Conservation (phyloP, 2,329 filamentous ascomycete genomes). For the Penicillium fuscoglaucum region DNA sequence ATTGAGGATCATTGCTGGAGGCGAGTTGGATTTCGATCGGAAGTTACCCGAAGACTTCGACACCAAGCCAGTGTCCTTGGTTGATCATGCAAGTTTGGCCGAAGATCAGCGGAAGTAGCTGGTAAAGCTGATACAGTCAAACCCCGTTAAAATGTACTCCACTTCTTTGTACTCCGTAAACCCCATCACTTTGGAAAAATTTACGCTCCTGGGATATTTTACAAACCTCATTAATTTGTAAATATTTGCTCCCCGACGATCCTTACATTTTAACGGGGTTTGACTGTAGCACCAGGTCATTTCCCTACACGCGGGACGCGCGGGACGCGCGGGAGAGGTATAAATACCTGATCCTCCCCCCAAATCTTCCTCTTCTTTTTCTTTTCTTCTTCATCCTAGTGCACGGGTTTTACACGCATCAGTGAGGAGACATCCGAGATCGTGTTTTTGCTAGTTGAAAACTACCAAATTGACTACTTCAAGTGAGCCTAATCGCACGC, state of each 20-base stretch:
- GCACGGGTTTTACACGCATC: constrained; percentile 75
- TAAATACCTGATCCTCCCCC: constrained; percentile 18
- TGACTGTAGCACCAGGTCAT: no score
- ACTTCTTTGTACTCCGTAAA: no score
- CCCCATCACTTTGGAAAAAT: no score
- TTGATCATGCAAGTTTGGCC: background rate
- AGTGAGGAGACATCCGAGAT: constrained; percentile 87
- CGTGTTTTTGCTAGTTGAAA: constrained; percentile 89
- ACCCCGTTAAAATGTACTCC: no score
- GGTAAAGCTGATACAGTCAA: no score
- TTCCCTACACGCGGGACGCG: no score
- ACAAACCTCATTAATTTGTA: no score
- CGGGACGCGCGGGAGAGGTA: constrained; percentile 20
- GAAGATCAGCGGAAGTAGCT: background rate
- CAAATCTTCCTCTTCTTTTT: constrained; percentile 30
- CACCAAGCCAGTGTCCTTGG: background rate
- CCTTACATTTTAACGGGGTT: no score
- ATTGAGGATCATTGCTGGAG: background rate
- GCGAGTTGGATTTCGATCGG: background rate
- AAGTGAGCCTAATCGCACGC: constrained; percentile 65
- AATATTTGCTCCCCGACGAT: no score
- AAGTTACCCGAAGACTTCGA: background rate
- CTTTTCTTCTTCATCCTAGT: constrained; percentile 41
- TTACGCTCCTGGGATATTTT: no score
- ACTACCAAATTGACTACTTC: constrained; percentile 76